Base-by-base conservation (phyloP, 2,329 filamentous ascomycete species). In the Mycocentrospora acerina region DNA sequence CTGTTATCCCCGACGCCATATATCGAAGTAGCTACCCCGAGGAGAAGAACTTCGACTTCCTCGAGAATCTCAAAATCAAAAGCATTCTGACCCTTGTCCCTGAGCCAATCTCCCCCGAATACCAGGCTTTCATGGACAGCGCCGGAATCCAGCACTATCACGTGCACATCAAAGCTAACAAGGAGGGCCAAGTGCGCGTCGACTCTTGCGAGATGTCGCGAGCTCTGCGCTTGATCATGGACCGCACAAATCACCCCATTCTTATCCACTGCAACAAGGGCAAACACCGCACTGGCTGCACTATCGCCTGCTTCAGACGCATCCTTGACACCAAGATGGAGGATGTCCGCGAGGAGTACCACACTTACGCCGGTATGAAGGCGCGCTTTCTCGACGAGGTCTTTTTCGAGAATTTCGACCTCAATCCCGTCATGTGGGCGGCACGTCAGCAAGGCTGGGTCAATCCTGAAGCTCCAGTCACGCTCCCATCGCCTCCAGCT, bases 201-300 rank as follows among this genome's bases (percentile, higher is more conserved):
- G 54, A 61, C 14, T 51, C 53, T 13, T 62, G 59, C 34, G 55
- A 82, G 17, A 88, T 95, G 77, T 76, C 78, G 46, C 72, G 79
- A 7, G 88, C 91, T 30, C 75, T 95, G 16, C 73, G 79, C 10
- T 71, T 91, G 28, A 78, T 91, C 27, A 74, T 91, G 36, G 80
- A 94, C 58, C 77, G 77, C 32, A 69, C 75, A 24, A 89, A 94
- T 47, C 83, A 93, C 51, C 90, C 90, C 0, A 68, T 96, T 9
- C 75, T 95, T 26, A 79, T 96, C 31, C 90, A 96, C 67, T 96
- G 90, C 76, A 96, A 95, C 62, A 90, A 95, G 54, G 90, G 90
- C 62, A 93, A 84, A 78, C 90, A 96, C 62, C 85, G 90, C 41
- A 95, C 90, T 13, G 90, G 90, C 15, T 95, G 90, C 60, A 85